Evolutionary conservation across 202 grass and related monocot genomes (phyloP).

Genomic region (Zoysia matrella): DNA sequence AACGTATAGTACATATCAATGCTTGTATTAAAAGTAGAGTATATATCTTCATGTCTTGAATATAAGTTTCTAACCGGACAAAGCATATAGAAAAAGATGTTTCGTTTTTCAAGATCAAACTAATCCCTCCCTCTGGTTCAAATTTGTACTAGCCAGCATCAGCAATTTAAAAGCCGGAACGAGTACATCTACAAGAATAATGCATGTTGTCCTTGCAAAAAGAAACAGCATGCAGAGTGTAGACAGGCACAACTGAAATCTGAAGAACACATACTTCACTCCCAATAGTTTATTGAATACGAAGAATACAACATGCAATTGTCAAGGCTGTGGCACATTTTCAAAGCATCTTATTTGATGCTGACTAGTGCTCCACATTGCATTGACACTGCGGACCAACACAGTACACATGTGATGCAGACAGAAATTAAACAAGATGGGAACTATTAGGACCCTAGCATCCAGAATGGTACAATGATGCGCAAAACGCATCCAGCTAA

Average conservation of each 20-base stretch:
- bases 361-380: slow-evolving; percentile 62
- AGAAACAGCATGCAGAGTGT: not conserved
- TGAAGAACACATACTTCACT: slow-evolving; percentile 33
- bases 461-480: slow-evolving; percentile 65
- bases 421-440: slow-evolving; percentile 29
- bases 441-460: slow-evolving; percentile 53
- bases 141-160: too few species aligned
- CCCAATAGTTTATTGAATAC: slow-evolving; percentile 51
- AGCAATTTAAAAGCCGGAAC: too few species aligned
- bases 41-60: not conserved
- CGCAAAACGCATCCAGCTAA: slow-evolving; percentile 62
- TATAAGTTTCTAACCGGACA: not conserved
- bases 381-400: slow-evolving; percentile 39
- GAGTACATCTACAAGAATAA: not conserved
- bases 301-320: slow-evolving; percentile 34
- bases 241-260: not conserved
- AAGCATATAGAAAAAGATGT: not conserved
- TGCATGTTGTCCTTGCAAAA: not conserved
- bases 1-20: not conserved
- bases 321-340: slow-evolving; percentile 63
- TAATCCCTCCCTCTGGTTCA: too few species aligned
- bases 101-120: not conserved
- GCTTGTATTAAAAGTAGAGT: too few species aligned
- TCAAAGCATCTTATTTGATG: slow-evolving; percentile 49
- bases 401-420: slow-evolving; percentile 35